Conservation (phyloP, 2,329 filamentous ascomycete genomes). For the Ophiostoma montium region DNA sequence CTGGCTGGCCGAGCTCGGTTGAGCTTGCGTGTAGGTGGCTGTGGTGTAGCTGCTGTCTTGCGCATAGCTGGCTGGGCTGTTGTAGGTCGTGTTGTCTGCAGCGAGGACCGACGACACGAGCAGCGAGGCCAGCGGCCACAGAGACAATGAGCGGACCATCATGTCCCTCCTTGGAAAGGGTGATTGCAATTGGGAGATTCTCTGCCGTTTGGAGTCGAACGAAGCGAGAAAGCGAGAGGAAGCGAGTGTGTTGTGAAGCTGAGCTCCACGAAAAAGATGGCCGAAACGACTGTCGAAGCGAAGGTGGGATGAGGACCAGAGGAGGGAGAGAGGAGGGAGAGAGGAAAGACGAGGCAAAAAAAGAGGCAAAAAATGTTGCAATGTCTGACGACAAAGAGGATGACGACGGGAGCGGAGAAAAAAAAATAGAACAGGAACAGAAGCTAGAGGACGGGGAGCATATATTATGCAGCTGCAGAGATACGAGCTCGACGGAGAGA, state of each 20-base stretch:
- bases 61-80: not conserved
- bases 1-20: too few relatives aligned
- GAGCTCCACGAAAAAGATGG: not conserved
- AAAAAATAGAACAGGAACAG: not conserved
- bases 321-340: not conserved
- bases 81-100: not conserved
- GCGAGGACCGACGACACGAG: not conserved
- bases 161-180: not conserved
- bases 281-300: constrained; percentile 1
- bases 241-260: constrained; percentile 5
- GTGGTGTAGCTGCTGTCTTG: constrained; percentile 1
- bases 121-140: constrained; percentile 4
- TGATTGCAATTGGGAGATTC: not conserved
- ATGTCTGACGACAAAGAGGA: not conserved
- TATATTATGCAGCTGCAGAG: not conserved
- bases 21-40: not conserved
- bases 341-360: not conserved
- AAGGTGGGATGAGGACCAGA: too few relatives aligned
- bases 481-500: not conserved
- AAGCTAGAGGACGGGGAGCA: not conserved
- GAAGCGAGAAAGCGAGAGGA: not conserved
- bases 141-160: not conserved
- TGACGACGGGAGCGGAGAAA: not conserved
- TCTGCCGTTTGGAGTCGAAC: not conserved
- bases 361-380: not conserved